Conservation (phyloP, 805 yeast species). For the Cyberlindnera saturnus region DNA sequence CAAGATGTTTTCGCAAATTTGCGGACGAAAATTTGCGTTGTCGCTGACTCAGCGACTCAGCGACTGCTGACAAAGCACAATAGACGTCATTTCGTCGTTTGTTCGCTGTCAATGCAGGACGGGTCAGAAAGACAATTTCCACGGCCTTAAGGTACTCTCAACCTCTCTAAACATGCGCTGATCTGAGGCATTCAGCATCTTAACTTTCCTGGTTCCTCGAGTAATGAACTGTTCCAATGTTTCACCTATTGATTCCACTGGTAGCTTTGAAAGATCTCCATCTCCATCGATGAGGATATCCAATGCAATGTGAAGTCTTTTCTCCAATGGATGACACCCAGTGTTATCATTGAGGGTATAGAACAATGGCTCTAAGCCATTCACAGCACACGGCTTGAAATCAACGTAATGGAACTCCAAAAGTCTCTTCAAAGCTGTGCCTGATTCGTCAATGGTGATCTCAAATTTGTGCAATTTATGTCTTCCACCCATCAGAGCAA, state of each 20-base stretch:
- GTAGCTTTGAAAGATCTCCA: neutral
- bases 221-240: conserved; percentile 3
- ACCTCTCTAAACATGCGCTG: conserved; percentile 5
- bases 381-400: conserved; percentile 6
- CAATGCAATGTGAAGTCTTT: conserved; percentile 5
- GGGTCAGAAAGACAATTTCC: conserved; percentile 15
- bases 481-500: conserved; percentile 24
- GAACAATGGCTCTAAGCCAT: conserved; percentile 5
- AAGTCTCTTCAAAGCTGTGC: conserved; percentile 47
- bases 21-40: no score
- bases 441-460: conserved; percentile 46
- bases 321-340: conserved; percentile 1
- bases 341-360: conserved; percentile 3
- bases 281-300: conserved; percentile 3
- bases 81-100: neutral
- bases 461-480: conserved; percentile 1
- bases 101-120: neutral
- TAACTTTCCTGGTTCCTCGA: conserved; percentile 4
- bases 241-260: neutral
- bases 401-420: conserved; percentile 41
- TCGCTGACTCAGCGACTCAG: no score
- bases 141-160: neutral
- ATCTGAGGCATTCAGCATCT: conserved; percentile 8
- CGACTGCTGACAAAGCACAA: no score
- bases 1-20: no score